Evolutionary conservation across 768 basidiomycete species (phyloP).

Genomic region (Lactarius hatsudake): DNA sequence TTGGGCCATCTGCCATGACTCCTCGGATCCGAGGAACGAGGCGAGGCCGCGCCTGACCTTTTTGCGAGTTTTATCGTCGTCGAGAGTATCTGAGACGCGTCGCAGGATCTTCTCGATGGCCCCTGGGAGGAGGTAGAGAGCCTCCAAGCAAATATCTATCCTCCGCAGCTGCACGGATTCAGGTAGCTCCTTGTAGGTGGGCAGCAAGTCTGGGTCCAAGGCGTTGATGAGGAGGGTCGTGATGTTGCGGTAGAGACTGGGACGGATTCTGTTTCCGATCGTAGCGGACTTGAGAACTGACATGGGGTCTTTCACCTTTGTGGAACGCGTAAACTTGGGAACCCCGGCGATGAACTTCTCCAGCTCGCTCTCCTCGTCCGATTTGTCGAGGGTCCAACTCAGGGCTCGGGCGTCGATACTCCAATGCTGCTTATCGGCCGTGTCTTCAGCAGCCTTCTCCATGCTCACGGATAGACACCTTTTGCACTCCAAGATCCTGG

Average conservation of each 20-base stretch:
- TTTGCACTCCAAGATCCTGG: background rate
- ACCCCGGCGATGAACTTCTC: constrained; percentile 11
- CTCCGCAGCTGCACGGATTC: background rate
- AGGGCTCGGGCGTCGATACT: background rate
- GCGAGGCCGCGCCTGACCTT: background rate
- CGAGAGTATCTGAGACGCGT: background rate
- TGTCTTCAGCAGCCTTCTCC: background rate
- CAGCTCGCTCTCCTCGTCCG: constrained; percentile 12
- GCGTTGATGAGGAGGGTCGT: background rate
- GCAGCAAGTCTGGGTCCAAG: background rate
- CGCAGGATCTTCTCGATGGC: background rate
- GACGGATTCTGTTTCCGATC: background rate
- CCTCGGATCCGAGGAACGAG: background rate
- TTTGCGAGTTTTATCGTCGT: background rate
- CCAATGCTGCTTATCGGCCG: background rate
- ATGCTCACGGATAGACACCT: background rate
- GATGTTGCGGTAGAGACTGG: background rate
- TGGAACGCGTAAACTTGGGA: constrained; percentile 7
- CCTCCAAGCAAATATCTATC: background rate
- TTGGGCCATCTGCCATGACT: constrained; percentile 2
- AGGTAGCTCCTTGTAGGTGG: background rate
- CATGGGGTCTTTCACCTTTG: background rate
- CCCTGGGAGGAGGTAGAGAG: constrained; percentile 1
- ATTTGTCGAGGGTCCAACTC: constrained; percentile 14
- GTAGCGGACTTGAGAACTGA: background rate